These are phyloP conservation scores for Eimeria tenella DNA, from an alignment of 169 alveolate genomes.

Conservation along the genomic window DNA sequence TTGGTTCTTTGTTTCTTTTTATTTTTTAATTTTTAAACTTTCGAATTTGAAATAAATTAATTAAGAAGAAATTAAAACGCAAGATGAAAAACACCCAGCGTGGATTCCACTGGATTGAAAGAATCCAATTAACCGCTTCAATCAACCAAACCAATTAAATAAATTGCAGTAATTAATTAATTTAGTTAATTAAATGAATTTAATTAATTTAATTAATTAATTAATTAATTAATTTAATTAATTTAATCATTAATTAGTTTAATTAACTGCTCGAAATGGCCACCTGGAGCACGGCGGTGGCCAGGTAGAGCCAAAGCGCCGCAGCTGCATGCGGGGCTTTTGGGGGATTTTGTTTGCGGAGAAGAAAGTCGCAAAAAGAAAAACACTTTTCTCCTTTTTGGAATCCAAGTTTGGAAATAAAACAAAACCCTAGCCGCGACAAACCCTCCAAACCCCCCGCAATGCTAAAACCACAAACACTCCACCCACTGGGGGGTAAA, in stretches of 20 bases:
- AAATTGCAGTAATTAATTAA: too few species aligned
- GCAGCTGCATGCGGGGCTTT: too few species aligned
- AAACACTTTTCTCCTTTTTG: neutral
- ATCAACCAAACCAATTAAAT: too few species aligned
- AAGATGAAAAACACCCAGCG: too few species aligned
- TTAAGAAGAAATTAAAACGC: too few species aligned
- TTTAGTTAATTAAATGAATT: neutral
- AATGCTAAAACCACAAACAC: neutral
- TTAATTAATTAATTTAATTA: neutral
- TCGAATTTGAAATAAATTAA: too few species aligned
- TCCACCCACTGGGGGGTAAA: neutral
- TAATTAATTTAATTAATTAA: neutral
- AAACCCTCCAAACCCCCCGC: neutral
- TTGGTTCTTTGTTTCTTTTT: too few species aligned
- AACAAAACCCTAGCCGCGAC: neutral
- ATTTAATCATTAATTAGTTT: neutral
- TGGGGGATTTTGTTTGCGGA: too few species aligned
- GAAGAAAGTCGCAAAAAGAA: too few species aligned
- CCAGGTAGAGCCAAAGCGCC: neutral
- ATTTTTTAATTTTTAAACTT: too few species aligned
- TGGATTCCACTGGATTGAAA: neutral
- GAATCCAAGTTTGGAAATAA: neutral
- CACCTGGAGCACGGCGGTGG: neutral
- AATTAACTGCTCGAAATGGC: neutral
- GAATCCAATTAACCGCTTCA: too few species aligned